Percentiles rank a stretch among this genome's conserved stretches.
phyloP scores from a whole-genome alignment of 192 early-diverging fungal species.

The Backusella sp. region DNA sequence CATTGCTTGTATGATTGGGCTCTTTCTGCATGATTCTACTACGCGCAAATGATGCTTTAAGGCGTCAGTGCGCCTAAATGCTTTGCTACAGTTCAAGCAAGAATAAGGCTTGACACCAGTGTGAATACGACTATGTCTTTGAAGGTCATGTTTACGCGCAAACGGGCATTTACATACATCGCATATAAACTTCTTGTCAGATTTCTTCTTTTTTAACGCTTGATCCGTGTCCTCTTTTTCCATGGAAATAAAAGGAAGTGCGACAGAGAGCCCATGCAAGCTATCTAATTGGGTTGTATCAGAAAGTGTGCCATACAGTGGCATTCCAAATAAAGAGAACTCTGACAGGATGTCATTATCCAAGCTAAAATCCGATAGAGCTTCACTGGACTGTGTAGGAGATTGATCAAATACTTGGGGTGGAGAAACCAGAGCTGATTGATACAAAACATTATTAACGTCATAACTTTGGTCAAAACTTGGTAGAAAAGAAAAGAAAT shows the following conservation, averaged over 20 bases:
- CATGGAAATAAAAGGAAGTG: background rate
- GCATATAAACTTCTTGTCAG: background rate
- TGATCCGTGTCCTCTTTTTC: background rate
- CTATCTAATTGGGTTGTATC: background rate
- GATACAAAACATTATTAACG: background rate
- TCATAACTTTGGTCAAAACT: background rate
- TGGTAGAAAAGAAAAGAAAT: background rate
- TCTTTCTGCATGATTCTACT: slow-evolving; percentile 24
- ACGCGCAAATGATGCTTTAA: slow-evolving; percentile 62
- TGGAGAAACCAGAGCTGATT: background rate
- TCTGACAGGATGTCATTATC: background rate
- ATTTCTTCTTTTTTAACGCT: background rate
- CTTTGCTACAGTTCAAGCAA: slow-evolving; percentile 62
- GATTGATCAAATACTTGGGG: background rate
- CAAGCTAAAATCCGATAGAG: background rate
- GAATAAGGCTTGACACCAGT: slow-evolving; percentile 67
- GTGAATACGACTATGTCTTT: slow-evolving; percentile 64
- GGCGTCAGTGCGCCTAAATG: slow-evolving; percentile 77
- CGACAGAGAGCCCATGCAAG: background rate
- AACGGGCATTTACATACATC: slow-evolving; percentile 57
- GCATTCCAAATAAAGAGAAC: background rate
- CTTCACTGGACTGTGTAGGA: background rate
- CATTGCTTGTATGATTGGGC: slow-evolving; percentile 25
- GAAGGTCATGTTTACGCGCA: slow-evolving; percentile 75
- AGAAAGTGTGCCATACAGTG: background rate